Evolutionary conservation across 805 yeast species (phyloP).

Genomic region (Nakazawaea ambrosiae): DNA sequence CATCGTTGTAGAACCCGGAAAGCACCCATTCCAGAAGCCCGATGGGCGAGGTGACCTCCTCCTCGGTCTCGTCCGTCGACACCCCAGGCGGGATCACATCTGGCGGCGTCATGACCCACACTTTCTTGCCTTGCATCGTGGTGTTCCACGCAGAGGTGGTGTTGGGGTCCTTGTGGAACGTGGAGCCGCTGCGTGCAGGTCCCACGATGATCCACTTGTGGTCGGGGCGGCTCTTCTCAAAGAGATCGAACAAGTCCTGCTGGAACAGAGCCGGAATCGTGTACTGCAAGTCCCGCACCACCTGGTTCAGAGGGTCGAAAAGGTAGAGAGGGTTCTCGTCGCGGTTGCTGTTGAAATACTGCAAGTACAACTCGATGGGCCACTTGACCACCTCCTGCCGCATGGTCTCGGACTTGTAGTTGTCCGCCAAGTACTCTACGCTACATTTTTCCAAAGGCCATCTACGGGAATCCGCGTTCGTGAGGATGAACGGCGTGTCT

Average conservation of each 20-base stretch:
- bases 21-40: slow-evolving; percentile 90
- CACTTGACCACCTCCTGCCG: slow-evolving; percentile 84
- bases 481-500: slow-evolving; percentile 59
- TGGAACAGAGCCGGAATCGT: slow-evolving; percentile 46
- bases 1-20: slow-evolving; percentile 73
- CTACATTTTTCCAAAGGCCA: slow-evolving; percentile 65
- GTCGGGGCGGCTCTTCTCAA: slow-evolving; percentile 68
- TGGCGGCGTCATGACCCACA: slow-evolving; percentile 90
- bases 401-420: slow-evolving; percentile 58
- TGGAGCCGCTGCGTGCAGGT: slow-evolving; percentile 74
- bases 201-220: slow-evolving; percentile 91
- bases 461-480: slow-evolving; percentile 23
- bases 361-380: slow-evolving; percentile 54
- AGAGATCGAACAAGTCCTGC: slow-evolving; percentile 55
- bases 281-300: slow-evolving; percentile 57
- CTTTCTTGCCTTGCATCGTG: slow-evolving; percentile 62
- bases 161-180: slow-evolving; percentile 92
- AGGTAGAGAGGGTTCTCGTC: slow-evolving; percentile 86
- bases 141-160: slow-evolving; percentile 90
- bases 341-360: slow-evolving; percentile 51
- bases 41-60: slow-evolving; percentile 88
- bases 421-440: slow-evolving; percentile 29
- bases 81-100: slow-evolving; percentile 78
- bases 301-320: slow-evolving; percentile 74
- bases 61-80: slow-evolving; percentile 63